These are phyloP conservation scores for Casuarina cunninghamiana DNA, from an alignment of 306 rosid species.

Conservation along the genomic window DNA sequence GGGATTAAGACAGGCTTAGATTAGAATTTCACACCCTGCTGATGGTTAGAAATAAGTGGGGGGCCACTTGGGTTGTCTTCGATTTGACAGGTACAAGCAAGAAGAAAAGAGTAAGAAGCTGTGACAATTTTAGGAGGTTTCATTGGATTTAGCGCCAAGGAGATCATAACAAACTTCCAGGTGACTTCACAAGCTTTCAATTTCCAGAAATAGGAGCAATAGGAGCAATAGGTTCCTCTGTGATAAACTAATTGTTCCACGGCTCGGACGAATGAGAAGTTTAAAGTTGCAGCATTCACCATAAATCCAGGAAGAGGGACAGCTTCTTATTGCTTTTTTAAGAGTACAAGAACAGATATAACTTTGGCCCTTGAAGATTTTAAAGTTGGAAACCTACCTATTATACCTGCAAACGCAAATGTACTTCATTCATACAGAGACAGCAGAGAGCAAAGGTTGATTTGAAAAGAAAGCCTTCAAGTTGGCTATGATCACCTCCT, in stretches of 20 bases:
- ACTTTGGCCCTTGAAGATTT: background rate
- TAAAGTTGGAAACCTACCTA: background rate
- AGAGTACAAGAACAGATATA: background rate
- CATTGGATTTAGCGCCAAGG: too few species aligned
- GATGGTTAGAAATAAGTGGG: too few species aligned
- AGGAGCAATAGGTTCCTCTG: background rate
- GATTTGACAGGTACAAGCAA: too few species aligned
- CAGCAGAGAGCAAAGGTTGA: conserved; percentile 6
- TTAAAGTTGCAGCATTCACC: background rate
- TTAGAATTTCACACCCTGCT: too few species aligned
- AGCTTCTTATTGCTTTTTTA: background rate
- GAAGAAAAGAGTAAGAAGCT: too few species aligned
- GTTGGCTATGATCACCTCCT: conserved; percentile 9
- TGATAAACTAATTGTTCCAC: background rate
- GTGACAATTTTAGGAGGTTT: too few species aligned
- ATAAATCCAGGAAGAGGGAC: background rate
- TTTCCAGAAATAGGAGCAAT: background rate
- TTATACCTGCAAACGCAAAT: background rate
- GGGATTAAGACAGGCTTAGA: too few species aligned
- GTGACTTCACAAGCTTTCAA: background rate
- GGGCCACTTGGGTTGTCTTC: background rate
- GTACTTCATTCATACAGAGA: background rate
- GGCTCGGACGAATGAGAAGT: background rate
- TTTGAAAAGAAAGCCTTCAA: conserved; percentile 23
- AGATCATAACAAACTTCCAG: too few species aligned